Percentiles rank a stretch among this genome's conserved stretches.
Evolutionary conservation across 805 yeast species (phyloP).

Genomic region (Nakazawaea holstii): DNA sequence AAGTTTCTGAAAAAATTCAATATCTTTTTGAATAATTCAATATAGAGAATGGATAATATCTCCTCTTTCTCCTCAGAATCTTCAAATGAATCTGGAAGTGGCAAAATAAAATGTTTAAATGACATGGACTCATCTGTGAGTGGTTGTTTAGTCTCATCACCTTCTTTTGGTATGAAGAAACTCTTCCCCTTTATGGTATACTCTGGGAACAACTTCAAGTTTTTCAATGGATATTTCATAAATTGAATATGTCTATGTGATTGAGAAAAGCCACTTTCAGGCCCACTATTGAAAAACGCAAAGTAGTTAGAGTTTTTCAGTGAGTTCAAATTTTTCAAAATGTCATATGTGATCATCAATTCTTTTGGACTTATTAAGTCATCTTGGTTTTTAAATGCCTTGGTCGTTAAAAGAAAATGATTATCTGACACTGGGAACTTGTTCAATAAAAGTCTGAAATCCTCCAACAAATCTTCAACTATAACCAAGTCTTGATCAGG

Average conservation of each 20-base stretch:
- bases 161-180: constrained; percentile 49
- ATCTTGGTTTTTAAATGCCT: constrained; percentile 64
- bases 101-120: constrained; percentile 80
- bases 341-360: constrained; percentile 49
- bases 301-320: constrained; percentile 33
- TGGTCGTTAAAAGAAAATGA: constrained; percentile 78
- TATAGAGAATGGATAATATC: constrained; percentile 60
- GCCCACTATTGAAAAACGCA: constrained; percentile 88
- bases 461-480: constrained; percentile 41
- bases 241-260: constrained; percentile 91
- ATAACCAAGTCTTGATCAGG: constrained; percentile 77
- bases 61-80: constrained; percentile 45
- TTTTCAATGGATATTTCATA: constrained; percentile 55
- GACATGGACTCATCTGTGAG: constrained; percentile 55
- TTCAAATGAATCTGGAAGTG: constrained; percentile 36
- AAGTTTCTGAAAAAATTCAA: constrained; percentile 51
- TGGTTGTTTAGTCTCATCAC: constrained; percentile 42
- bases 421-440: constrained; percentile 80
- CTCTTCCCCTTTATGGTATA: constrained; percentile 35
- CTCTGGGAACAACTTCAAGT: constrained; percentile 56
- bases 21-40: constrained; percentile 65
- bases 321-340: constrained; percentile 45
- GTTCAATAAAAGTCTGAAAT: constrained; percentile 67
- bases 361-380: constrained; percentile 71
- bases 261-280: constrained; percentile 88